These are phyloP conservation scores for Tulasnella sp. DNA, from an alignment of 768 basidiomycete species.

Conservation along the genomic window DNA sequence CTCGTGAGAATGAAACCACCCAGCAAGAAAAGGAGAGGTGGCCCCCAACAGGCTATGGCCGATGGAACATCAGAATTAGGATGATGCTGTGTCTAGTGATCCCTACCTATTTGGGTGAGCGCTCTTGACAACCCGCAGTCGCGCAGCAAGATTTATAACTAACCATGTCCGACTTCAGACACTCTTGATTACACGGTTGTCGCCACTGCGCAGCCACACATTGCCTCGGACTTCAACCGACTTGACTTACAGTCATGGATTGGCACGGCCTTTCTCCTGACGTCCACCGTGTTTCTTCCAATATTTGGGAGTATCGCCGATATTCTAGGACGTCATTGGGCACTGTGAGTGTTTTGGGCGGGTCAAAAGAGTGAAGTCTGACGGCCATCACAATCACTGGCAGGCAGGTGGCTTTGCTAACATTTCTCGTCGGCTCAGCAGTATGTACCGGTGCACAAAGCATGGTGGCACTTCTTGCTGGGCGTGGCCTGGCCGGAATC, in stretches of 20 bases:
- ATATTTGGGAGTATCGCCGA: constrained; percentile 50
- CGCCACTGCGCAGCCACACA: constrained; percentile 50
- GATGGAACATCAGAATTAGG: constrained; percentile 9
- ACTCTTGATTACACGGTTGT: constrained; percentile 40
- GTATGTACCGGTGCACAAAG: constrained; percentile 47
- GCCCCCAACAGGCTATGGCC: not conserved
- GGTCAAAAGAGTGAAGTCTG: not conserved
- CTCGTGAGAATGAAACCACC: not conserved
- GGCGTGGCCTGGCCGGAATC: constrained; percentile 39
- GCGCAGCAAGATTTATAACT: not conserved
- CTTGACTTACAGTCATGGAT: constrained; percentile 43
- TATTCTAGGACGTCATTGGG: constrained; percentile 48
- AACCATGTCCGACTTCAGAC: constrained; percentile 4
- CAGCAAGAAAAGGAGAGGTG: not conserved
- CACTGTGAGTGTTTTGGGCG: constrained; percentile 33
- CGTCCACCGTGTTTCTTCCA: constrained; percentile 52
- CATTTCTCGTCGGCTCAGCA: constrained; percentile 48
- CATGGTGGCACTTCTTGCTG: constrained; percentile 46
- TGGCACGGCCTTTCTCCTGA: constrained; percentile 50
- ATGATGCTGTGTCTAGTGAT: constrained; percentile 13
- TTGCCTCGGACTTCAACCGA: constrained; percentile 42
- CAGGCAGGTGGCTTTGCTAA: constrained; percentile 41
- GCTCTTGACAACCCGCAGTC: not conserved
- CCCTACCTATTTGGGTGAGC: constrained; percentile 14
- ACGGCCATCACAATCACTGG: not conserved